These are phyloP conservation scores for Termitomyces sp. DNA, from an alignment of 768 basidiomycete genomes.

Conservation along the genomic window DNA sequence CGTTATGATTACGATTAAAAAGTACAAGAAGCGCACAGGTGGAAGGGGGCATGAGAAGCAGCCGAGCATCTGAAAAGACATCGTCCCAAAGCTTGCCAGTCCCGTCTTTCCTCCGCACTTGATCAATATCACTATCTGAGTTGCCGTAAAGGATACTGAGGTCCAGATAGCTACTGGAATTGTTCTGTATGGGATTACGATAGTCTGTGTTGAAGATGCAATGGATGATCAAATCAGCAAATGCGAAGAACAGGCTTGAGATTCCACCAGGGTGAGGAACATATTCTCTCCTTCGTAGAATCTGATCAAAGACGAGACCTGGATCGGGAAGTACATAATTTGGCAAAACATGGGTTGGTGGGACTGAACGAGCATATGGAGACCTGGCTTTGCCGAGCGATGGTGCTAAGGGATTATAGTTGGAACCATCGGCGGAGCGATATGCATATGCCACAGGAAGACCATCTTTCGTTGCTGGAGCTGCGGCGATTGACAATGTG, in stretches of 20 bases:
- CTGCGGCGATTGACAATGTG: neutral
- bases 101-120: conserved; percentile 58
- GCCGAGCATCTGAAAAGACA: conserved; percentile 58
- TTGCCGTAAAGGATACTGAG: conserved; percentile 69
- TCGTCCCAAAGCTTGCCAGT: conserved; percentile 64
- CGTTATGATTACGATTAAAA: conserved; percentile 71
- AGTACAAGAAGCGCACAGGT: conserved; percentile 63
- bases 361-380: conserved; percentile 66
- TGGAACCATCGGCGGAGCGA: conserved; percentile 55
- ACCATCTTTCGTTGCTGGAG: conserved; percentile 1
- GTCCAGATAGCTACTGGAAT: conserved; percentile 70
- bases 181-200: conserved; percentile 47
- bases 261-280: conserved; percentile 60
- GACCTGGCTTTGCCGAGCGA: conserved; percentile 52
- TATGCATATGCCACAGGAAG: conserved; percentile 38
- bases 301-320: conserved; percentile 63
- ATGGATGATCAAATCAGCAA: conserved; percentile 74
- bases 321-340: conserved; percentile 54
- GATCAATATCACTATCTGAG: conserved; percentile 37
- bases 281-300: conserved; percentile 49
- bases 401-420: conserved; percentile 51
- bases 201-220: conserved; percentile 57
- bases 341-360: conserved; percentile 37
- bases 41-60: conserved; percentile 70
- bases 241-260: conserved; percentile 71